phyloP scores from a whole-genome alignment of 2,329 filamentous ascomycete genomes.

The Corniculantispora saksenae region DNA sequence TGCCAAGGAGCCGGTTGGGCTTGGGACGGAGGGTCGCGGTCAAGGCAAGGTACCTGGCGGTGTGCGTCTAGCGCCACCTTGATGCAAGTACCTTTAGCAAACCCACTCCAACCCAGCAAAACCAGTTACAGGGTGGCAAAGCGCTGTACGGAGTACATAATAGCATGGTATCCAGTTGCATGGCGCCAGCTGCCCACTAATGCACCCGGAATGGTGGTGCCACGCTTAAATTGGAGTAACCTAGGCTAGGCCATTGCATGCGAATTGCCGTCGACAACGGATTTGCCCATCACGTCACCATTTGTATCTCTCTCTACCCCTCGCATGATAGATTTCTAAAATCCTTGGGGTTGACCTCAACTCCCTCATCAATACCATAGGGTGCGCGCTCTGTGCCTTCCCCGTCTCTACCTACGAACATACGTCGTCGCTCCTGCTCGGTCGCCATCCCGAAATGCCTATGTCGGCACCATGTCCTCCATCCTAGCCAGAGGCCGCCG shows the following conservation, averaged over 20 bases:
- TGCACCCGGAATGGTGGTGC: not conserved
- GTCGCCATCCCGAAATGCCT: slow-evolving; percentile 5
- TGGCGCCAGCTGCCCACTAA: slow-evolving; percentile 1
- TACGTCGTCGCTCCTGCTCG: not conserved
- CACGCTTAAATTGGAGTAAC: not conserved
- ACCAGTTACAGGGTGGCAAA: no score
- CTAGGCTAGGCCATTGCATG: not conserved
- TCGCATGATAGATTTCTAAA: slow-evolving; percentile 7
- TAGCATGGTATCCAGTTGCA: not conserved
- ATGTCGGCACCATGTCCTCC: slow-evolving; percentile 28
- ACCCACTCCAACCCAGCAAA: no score
- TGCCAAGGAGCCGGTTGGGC: not conserved
- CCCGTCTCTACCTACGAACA: not conserved
- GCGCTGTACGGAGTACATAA: no score
- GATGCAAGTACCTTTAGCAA: not conserved
- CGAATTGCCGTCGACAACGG: not conserved
- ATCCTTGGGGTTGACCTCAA: not conserved
- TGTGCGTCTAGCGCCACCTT: no score
- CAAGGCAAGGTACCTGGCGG: not conserved
- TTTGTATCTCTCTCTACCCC: not conserved
- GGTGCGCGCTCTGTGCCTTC: not conserved
- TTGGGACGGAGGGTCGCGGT: not conserved
- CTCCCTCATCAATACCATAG: not conserved
- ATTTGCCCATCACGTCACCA: slow-evolving; percentile 12
- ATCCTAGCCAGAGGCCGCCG: slow-evolving; percentile 40